phyloP scores from a whole-genome alignment of 768 basidiomycete species.

The Lactarius hengduanensis region DNA sequence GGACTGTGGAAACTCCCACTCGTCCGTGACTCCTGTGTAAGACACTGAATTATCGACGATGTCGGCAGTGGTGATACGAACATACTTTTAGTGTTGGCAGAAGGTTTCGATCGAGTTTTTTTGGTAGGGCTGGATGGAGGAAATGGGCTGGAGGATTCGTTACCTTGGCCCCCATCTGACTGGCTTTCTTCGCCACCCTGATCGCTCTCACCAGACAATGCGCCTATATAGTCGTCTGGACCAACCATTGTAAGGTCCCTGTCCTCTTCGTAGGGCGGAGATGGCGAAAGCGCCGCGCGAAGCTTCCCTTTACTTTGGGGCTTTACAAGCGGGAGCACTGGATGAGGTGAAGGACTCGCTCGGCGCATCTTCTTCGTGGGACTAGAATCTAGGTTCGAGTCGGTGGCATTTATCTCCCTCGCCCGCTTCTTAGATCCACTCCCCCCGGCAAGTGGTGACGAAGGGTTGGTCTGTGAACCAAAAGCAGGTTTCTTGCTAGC shows the following conservation, averaged over 20 bases:
- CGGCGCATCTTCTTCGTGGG: constrained; percentile 13
- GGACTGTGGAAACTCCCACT: not conserved
- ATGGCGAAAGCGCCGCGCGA: not conserved
- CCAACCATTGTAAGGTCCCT: constrained; percentile 1
- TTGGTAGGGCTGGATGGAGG: not conserved
- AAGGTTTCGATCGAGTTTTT: not conserved
- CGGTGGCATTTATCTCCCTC: constrained; percentile 10
- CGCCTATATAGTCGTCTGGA: constrained; percentile 22
- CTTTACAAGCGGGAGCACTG: not conserved
- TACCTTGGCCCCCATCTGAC: not conserved
- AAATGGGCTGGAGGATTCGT: not conserved
- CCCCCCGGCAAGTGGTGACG: not conserved
- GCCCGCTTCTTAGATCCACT: constrained; percentile 14
- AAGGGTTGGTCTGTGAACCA: not conserved
- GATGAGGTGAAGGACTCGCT: constrained; percentile 2
- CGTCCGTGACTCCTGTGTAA: not conserved
- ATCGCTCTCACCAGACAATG: constrained; percentile 10
- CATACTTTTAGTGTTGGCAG: constrained; percentile 1
- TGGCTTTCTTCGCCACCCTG: constrained; percentile 13
- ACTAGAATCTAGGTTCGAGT: not conserved
- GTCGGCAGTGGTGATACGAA: not conserved
- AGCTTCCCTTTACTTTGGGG: not conserved
- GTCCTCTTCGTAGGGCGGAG: not conserved
- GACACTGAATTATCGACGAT: not conserved
- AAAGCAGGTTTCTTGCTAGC: not conserved